Evolutionary conservation across 2,329 filamentous ascomycete genomes (phyloP), one percentile per base, ranked within the genome.

Genomic region (Talaromyces sp.): DNA sequence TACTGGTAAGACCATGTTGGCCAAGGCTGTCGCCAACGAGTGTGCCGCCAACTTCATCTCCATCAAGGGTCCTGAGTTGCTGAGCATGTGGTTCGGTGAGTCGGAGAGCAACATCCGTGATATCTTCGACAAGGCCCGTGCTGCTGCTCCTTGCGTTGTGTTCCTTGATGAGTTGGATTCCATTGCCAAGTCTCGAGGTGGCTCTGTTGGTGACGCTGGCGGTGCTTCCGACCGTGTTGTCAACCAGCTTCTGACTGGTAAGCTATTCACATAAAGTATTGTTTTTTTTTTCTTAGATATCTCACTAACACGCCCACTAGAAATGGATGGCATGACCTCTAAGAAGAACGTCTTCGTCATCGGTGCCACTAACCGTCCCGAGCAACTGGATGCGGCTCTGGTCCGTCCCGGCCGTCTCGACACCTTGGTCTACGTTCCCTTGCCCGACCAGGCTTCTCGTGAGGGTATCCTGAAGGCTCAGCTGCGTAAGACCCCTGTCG

Each of bases 341-440:
- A 99, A 99, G 90, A 99, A 99, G 89, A 99, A 99, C 75, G 94
- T 99, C 61, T 99, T 99, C 78, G 94, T 99, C 62, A 99, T 99
- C 67, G 94, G 94, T 75, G 94, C 94, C 41, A 99, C 94, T 77
- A 99, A 99, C 82, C 86, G 94, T 81, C 94, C 94, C 39, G 94
- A 99, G 81, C 94, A 97, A 81, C 89, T 99, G 55, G 94, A 99
- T 76, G 94, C 94, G 73, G 94, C 94, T 65, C 85, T 99, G 66
- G 97, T 93, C 85, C 92, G 94, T 84, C 94, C 94, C 52, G 94
- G 94, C 65, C 94, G 94, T 91, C 89, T 99, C 44, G 94, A 99
- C 76, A 97, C 93, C 33, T 86, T 99, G 63, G 94, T 99, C 76
- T 99, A 99, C 75, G 94, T 99, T 65, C 94, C 94, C 64, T 86